Conservation (phyloP, 2,329 filamentous ascomycete genomes). For the Parastagonospora avenae region DNA sequence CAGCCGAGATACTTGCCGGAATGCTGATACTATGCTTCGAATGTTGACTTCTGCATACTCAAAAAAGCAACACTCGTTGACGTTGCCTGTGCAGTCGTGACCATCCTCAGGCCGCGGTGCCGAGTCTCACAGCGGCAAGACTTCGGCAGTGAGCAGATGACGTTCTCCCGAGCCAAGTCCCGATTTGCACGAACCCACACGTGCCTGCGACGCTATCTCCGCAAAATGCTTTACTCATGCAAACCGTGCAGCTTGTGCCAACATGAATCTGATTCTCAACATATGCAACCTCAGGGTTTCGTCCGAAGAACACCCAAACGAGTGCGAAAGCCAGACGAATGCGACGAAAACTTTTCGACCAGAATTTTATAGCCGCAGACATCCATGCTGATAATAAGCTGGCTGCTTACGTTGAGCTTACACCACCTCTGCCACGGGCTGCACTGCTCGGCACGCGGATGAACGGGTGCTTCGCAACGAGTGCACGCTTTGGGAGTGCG, state of each 20-base stretch:
- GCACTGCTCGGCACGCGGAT: no score
- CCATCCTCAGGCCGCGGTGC: neutral
- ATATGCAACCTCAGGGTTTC: neutral
- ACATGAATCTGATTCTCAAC: conserved; percentile 2
- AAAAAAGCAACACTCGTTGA: neutral
- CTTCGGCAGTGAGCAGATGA: conserved; percentile 2
- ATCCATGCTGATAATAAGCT: conserved; percentile 1
- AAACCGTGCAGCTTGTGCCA: neutral
- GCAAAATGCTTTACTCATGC: conserved; percentile 3
- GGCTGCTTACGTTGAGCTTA: conserved; percentile 4
- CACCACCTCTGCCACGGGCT: no score
- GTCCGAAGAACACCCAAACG: neutral
- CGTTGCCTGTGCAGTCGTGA: conserved; percentile 1
- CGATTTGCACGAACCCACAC: neutral
- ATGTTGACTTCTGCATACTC: neutral
- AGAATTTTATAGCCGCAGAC: neutral
- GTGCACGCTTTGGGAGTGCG: neutral
- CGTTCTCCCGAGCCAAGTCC: neutral
- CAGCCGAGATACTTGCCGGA: neutral
- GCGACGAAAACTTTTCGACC: neutral
- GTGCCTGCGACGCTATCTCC: neutral
- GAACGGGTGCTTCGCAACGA: neutral
- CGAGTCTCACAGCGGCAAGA: neutral
- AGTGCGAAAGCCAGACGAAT: neutral
- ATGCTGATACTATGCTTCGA: neutral